These are phyloP conservation scores for Thielaviopsis musarum DNA, from an alignment of 2,329 filamentous ascomycete species.

Conservation along the genomic window DNA sequence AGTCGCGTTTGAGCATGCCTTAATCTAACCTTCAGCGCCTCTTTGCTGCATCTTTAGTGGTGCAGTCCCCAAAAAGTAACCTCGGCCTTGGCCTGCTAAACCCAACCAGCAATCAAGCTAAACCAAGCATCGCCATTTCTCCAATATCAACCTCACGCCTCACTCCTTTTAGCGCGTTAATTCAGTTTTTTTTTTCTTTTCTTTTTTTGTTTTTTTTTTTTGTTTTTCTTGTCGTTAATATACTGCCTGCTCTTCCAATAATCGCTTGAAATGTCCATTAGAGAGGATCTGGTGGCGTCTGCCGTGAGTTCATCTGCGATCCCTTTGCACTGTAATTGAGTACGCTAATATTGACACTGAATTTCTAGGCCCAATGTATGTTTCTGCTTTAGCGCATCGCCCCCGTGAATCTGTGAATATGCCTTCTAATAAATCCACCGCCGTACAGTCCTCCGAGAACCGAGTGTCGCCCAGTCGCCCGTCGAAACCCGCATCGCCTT, in stretches of 20 bases:
- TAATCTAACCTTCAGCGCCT: background rate
- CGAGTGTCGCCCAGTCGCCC: conserved; percentile 76
- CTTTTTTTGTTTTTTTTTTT: conserved; percentile 3
- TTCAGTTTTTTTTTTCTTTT: background rate
- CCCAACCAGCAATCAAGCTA: background rate
- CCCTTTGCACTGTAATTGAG: background rate
- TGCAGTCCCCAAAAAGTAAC: background rate
- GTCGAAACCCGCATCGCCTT: conserved; percentile 87
- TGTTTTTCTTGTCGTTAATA: background rate
- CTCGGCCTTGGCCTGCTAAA: conserved; percentile 1
- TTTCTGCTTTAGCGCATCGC: conserved; percentile 8
- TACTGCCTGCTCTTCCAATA: background rate
- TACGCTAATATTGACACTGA: background rate
- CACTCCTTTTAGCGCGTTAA: background rate
- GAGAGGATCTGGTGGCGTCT: conserved; percentile 80
- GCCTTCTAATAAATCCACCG: background rate
- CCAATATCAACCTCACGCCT: background rate
- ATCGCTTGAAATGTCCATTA: conserved; percentile 52
- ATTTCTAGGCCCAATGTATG: conserved; percentile 27
- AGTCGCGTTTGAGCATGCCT: background rate
- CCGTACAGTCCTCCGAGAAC: conserved; percentile 73
- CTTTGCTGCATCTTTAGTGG: background rate
- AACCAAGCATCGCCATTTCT: background rate
- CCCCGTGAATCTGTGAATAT: background rate
- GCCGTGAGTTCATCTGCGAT: conserved; percentile 35